Percentiles rank a stretch among this genome's conserved stretches.
phyloP scores from a whole-genome alignment of 257 asterid species.

The Mentha longifolia region DNA sequence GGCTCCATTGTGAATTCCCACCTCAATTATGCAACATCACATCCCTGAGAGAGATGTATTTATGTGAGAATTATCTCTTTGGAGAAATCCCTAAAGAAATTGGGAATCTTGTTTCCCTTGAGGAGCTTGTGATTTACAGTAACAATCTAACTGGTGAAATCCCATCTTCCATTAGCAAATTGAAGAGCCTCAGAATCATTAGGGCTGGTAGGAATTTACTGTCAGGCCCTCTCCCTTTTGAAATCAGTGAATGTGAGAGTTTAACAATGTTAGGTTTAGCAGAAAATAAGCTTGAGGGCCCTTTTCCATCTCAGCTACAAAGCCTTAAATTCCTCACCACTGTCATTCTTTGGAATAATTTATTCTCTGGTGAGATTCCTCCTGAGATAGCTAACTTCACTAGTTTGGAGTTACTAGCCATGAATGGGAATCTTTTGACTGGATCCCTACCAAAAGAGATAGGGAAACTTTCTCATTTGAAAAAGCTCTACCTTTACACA shows the following conservation, averaged over 20 bases:
- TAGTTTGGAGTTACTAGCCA: constrained; percentile 65
- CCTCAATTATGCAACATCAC: constrained; percentile 48
- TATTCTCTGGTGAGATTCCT: constrained; percentile 67
- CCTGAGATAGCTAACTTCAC: constrained; percentile 76
- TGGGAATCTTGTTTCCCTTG: constrained; percentile 55
- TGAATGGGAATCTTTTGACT: constrained; percentile 61
- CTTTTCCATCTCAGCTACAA: constrained; percentile 67
- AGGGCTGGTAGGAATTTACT: constrained; percentile 68
- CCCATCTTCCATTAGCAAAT: constrained; percentile 59
- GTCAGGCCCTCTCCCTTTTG: constrained; percentile 70
- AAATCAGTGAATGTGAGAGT: constrained; percentile 65
- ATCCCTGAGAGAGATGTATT: constrained; percentile 61
- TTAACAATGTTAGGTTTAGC: constrained; percentile 70
- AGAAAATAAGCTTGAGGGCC: constrained; percentile 66
- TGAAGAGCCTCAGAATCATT: constrained; percentile 63
- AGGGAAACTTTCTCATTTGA: constrained; percentile 56
- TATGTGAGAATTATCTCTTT: constrained; percentile 73
- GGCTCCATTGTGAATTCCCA: constrained; percentile 63
- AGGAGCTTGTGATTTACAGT: constrained; percentile 81
- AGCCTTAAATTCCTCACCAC: constrained; percentile 53
- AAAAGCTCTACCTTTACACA: constrained; percentile 64
- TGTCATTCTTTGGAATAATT: constrained; percentile 69
- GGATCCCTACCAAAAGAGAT: constrained; percentile 72
- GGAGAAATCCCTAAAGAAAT: constrained; percentile 72
- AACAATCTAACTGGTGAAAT: constrained; percentile 76